Percentiles rank a stretch among this genome's conserved stretches.
Evolutionary conservation across 495 filamentous ascomycete species (phyloP).

Genomic region (Pyrenula aspistea): DNA sequence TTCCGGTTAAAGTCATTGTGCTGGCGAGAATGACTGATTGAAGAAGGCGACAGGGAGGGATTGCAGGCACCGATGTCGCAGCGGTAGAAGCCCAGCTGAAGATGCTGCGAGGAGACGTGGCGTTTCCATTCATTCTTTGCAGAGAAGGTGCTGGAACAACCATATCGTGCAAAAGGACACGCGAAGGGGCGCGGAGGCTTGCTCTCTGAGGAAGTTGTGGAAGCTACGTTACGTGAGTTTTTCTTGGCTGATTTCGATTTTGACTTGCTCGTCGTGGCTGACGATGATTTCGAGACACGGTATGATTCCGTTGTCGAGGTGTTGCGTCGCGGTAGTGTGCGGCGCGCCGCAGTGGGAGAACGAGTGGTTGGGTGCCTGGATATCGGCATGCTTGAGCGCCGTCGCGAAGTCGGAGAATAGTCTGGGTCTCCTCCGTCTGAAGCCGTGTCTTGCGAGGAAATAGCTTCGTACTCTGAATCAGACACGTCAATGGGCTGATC

Average conservation of each 20-base stretch:
- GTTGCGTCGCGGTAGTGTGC: not conserved
- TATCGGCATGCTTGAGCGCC: not conserved
- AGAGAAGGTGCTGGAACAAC: slow-evolving; percentile 74
- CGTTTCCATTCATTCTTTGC: slow-evolving; percentile 98
- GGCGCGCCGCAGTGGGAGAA: not conserved
- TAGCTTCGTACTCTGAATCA: not conserved
- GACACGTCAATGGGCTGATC: not conserved
- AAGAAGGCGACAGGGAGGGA: slow-evolving; percentile 16
- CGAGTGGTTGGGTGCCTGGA: not conserved
- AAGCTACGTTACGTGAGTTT: not conserved
- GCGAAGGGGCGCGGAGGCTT: slow-evolving; percentile 45
- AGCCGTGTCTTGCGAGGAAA: not conserved
- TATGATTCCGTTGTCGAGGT: not conserved
- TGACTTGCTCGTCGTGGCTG: not conserved
- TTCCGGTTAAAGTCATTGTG: slow-evolving; percentile 80
- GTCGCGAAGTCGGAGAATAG: not conserved
- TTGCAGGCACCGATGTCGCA: slow-evolving; percentile 60
- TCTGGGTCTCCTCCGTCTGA: not conserved
- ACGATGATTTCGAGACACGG: not conserved
- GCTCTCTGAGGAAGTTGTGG: not conserved
- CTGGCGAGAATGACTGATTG: slow-evolving; percentile 5
- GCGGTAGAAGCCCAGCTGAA: slow-evolving; percentile 66
- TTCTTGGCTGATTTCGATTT: not conserved
- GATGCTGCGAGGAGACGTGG: slow-evolving; percentile 72
- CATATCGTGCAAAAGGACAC: slow-evolving; percentile 74